Evolutionary conservation across 2,329 filamentous ascomycete genomes (phyloP), one percentile per base, ranked within the genome.

Genomic region (Alternaria hordeiaustralica): DNA sequence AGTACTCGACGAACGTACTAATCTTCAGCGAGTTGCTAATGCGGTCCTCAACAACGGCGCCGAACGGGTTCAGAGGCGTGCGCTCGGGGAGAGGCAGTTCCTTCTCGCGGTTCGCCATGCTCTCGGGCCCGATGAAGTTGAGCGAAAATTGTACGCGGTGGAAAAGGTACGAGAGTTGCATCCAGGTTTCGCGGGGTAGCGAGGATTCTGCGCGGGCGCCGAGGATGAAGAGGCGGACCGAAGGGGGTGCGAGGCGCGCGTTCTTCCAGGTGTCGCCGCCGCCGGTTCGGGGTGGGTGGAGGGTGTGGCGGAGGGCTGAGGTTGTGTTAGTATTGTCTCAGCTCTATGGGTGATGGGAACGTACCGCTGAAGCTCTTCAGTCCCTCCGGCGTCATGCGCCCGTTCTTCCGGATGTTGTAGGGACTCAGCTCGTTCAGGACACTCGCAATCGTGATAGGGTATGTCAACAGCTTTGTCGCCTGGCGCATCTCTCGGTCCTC

Each of bases 121-220:
- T 92, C 82, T 99, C 96, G 0, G 96, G 96, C 1, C 96, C 96
- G 74, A 99, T 95, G 80, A 99, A 96, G 77, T 98, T 88, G 23
- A 99, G 82, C 75, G 98, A 95, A 72, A 99, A 90, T 65, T 91
- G 88, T n/a, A 93, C 88, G 62, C 91, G 88, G n/a, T 94, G 95
- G 84, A 99, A 99, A 68, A 99, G 88, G 81, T 97, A 91, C n/a
- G 92, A 89, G 58, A 99, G 85, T 79, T 99, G 96, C 26, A 95
- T 86, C 96, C 96, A 99, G 55, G 94, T 92, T 74, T 97, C 90
- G 67, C 96, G 90, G 5, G 96, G 96, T 4, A 99, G 88, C 20
- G 94, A 98, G 5, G 96, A 98, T 81, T 99, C 96, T n/a, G 96
- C 96, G 54, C 96, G 92, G 26, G 96, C 96, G 58, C 96, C 96